A percentile compares a stretch with the other conserved stretches of the same genome.
phyloP scores from a whole-genome alignment of 345 rosid species.

The Eucalyptus sp. region DNA sequence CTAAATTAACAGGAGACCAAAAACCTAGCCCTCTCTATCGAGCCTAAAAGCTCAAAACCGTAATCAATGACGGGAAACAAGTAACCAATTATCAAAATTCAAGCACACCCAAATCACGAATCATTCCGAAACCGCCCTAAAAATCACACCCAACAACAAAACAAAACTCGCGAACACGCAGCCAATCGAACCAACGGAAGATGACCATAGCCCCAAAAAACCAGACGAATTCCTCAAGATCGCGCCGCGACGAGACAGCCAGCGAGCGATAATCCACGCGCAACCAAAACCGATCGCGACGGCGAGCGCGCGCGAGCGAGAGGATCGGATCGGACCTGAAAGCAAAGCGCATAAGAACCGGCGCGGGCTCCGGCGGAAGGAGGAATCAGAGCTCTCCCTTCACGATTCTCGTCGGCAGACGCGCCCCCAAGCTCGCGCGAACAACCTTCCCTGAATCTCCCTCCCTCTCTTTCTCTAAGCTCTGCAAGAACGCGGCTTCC shows the following conservation, averaged over 20 bases:
- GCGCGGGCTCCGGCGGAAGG: conserved; percentile 50
- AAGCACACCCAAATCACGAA: too few relatives aligned
- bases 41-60: too few relatives aligned
- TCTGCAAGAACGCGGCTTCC: not conserved
- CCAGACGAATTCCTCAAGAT: not conserved
- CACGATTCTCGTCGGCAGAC: not conserved
- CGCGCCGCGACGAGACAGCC: not conserved
- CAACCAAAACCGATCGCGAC: not conserved
- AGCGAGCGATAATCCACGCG: not conserved
- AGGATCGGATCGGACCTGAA: conserved; percentile 15
- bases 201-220: not conserved
- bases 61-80: too few relatives aligned
- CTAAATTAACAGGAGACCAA: too few relatives aligned
- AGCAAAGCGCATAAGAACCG: conserved; percentile 67
- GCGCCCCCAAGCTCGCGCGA: not conserved
- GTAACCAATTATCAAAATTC: too few relatives aligned
- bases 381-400: conserved; percentile 47
- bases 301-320: not conserved
- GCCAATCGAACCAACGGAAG: not conserved
- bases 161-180: not conserved
- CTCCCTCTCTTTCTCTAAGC: not conserved
- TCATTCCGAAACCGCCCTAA: too few relatives aligned
- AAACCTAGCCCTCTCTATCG: too few relatives aligned
- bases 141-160: too few relatives aligned
- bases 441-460: not conserved